Percentiles rank a stretch among this genome's conserved stretches.
These are phyloP conservation scores for Aurantiochytrium sp. DNA, from an alignment of 108 stramenopile genomes.

Conservation along the genomic window DNA sequence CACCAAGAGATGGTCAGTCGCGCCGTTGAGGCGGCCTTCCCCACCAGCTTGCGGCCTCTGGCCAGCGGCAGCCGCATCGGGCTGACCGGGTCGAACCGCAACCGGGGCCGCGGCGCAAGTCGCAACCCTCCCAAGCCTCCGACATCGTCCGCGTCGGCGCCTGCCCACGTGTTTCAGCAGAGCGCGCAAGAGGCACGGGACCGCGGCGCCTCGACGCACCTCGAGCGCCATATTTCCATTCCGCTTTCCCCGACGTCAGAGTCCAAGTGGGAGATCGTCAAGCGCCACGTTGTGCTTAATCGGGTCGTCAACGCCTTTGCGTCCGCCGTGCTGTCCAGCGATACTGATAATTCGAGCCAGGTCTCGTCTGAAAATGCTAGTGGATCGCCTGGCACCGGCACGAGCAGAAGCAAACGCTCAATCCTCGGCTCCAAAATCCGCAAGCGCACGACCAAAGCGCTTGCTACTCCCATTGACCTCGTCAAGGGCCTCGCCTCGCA, in stretches of 20 bases:
- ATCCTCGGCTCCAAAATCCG: not conserved
- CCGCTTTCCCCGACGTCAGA: not conserved
- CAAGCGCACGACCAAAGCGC: not conserved
- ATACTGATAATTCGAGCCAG: not conserved
- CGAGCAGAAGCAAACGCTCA: not conserved
- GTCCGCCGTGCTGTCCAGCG: not conserved
- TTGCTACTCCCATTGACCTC: not conserved
- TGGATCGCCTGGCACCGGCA: not conserved
- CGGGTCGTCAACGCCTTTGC: not conserved
- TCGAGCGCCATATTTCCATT: not conserved
- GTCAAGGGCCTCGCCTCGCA: not conserved
- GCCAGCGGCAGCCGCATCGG: no score
- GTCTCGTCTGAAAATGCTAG: not conserved
- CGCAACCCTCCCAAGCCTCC: not conserved
- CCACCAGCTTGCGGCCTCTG: no score
- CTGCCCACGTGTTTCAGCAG: not conserved
- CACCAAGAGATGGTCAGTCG: not conserved
- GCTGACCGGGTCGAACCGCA: not conserved
- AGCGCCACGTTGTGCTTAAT: not conserved
- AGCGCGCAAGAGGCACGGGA: not conserved
- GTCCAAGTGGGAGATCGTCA: constrained; percentile 20
- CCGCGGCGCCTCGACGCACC: not conserved
- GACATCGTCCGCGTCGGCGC: no score
- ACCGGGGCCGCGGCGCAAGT: no score
- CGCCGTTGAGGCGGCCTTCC: constrained; percentile 9